These are phyloP conservation scores for Alternaria incomplexa DNA, from an alignment of 2,329 filamentous ascomycete genomes.

Conservation along the genomic window DNA sequence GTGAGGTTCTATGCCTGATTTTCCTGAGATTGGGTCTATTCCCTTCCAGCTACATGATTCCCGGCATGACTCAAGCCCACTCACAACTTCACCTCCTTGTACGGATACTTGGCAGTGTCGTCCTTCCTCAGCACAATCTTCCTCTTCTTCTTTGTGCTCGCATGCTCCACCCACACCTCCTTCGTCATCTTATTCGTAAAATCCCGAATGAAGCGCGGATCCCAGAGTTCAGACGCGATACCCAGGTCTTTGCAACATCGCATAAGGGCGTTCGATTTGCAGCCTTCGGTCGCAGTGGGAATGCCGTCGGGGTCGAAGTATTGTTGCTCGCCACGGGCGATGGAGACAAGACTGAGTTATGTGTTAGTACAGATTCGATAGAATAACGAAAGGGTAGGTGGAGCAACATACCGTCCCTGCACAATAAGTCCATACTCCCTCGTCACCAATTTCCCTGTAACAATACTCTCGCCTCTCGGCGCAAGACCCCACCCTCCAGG, in stretches of 20 bases:
- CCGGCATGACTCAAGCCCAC: not conserved
- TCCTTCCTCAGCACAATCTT: constrained; percentile 88
- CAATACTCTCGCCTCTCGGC: constrained; percentile 81
- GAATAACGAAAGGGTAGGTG: too few species aligned
- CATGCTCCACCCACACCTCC: constrained; percentile 90
- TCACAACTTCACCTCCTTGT: constrained; percentile 56
- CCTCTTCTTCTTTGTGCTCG: constrained; percentile 82
- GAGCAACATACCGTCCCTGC: constrained; percentile 78
- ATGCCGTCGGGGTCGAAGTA: constrained; percentile 92
- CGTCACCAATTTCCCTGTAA: constrained; percentile 81
- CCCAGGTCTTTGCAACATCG: constrained; percentile 98
- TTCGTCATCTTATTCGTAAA: constrained; percentile 78
- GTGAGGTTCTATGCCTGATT: not conserved
- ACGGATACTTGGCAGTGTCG: constrained; percentile 71
- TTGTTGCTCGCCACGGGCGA: constrained; percentile 91
- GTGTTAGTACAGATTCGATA: not conserved
- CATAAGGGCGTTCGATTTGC: constrained; percentile 97
- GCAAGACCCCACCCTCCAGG: constrained; percentile 96
- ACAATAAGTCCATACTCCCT: constrained; percentile 92
- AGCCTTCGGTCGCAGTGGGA: constrained; percentile 92
- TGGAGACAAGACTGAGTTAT: constrained; percentile 76
- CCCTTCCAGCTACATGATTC: not conserved
- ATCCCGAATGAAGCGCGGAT: constrained; percentile 84
- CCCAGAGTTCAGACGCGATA: constrained; percentile 94
- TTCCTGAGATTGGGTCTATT: not conserved